Percentiles rank a stretch among this genome's conserved stretches.
phyloP scores from a whole-genome alignment of 208 protist genomes.

The Phytomonas francai region DNA sequence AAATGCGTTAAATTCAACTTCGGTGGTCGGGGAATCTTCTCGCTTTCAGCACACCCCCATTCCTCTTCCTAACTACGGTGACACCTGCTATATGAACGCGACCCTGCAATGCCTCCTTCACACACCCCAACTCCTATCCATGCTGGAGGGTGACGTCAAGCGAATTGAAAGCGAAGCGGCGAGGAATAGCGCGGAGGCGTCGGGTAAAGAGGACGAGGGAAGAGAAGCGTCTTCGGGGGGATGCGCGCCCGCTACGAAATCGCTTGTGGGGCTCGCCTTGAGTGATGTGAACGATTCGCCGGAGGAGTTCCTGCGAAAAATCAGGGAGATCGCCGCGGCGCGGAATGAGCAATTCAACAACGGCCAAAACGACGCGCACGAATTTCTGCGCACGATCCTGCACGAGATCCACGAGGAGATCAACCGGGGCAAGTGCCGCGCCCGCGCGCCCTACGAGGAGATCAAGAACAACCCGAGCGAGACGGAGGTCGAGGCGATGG shows the following conservation, averaged over 20 bases:
- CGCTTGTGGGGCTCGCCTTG: slow-evolving; percentile 34
- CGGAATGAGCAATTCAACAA: slow-evolving; percentile 76
- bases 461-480: slow-evolving; percentile 55
- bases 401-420: slow-evolving; percentile 86
- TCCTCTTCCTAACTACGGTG: slow-evolving; percentile 83
- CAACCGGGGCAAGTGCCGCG: slow-evolving; percentile 30
- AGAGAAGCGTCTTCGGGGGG: too few relatives aligned
- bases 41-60: slow-evolving; percentile 28
- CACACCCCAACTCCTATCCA: slow-evolving; percentile 29
- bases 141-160: slow-evolving; percentile 23
- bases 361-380: slow-evolving; percentile 86
- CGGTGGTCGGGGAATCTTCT: too few relatives aligned
- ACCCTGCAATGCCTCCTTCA: slow-evolving; percentile 89
- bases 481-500: slow-evolving; percentile 31
- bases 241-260: slow-evolving; percentile 24
- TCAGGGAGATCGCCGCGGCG: slow-evolving; percentile 51
- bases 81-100: slow-evolving; percentile 97
- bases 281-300: not conserved
- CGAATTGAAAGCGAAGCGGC: not conserved
- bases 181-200: slow-evolving; percentile 13
- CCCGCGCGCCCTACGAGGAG: slow-evolving; percentile 30
- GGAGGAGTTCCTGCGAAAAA: slow-evolving; percentile 30
- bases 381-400: slow-evolving; percentile 84
- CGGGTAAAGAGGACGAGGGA: too few relatives aligned
- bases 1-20: not conserved